Evolutionary conservation across 108 stramenopile species (phyloP), one percentile per base, ranked within the genome.

Genomic region (Heterococcus sp.): DNA sequence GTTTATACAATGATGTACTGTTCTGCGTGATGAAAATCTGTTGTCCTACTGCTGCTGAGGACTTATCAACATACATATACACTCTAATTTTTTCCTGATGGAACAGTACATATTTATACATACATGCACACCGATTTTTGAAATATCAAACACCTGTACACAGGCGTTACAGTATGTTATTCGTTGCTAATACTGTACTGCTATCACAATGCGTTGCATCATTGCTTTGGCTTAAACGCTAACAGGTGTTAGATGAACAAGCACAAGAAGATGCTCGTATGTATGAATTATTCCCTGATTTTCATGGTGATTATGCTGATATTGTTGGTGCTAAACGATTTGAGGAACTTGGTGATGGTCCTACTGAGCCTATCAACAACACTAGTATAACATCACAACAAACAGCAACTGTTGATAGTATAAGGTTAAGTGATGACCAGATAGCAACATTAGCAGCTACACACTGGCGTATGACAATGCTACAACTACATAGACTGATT

Each of bases 201-300:
- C 72, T 79, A 72, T 79, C 73, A 40, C 78, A 72, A 72, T 72
- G 71, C 71, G 71, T 65, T 30, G 14, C 0, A 64, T n/a, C n/a
- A n/a, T n/a, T n/a, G n/a, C n/a, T n/a, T n/a, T n/a, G n/a, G n/a
- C n/a, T n/a, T n/a, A n/a, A n/a, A 31, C 30, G 31, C 8, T 27
- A 34, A 0, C 26, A 81, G 81, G 81, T 36, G 14, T 67, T 66
- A 33, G 71, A 71, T 4, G 85, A 92, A 2, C 76, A 74, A 66
- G 93, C 88, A 14, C 35, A 72, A 8, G 88, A 92, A 32, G 91
- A 94, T 74, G 75, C 72, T 66, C 73, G 89, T 31, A 91, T 92
- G 37, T 74, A 93, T 70, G 93, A 93, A 27, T 93, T 94, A 68
- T 96, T 96, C 73, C 96, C 96, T 26, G 92, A 95, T 76, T 94